Evolutionary conservation across 1,284 basidiomycete species (phyloP).

Genomic region (Fomitopsis schrenkii): DNA sequence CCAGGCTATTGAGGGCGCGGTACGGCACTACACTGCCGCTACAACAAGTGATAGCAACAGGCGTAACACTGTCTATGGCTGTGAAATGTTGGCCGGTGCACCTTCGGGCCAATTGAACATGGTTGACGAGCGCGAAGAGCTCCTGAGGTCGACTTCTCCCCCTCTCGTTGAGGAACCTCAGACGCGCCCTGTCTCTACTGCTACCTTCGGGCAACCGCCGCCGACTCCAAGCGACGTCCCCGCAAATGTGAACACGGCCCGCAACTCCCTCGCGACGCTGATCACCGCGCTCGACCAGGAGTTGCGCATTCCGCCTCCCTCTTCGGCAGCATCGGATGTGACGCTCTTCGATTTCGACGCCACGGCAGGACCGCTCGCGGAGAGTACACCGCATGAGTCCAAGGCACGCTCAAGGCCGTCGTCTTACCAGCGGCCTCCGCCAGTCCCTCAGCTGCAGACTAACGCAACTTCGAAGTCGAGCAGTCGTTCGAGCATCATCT

Average conservation of each 20-base stretch:
- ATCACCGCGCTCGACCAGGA: conserved; percentile 32
- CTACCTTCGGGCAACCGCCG: conserved; percentile 40
- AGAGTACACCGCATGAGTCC: conserved; percentile 59
- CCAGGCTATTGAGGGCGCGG: conserved; percentile 39
- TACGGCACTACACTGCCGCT: conserved; percentile 32
- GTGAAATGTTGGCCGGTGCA: conserved; percentile 23
- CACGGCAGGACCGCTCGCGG: conserved; percentile 42
- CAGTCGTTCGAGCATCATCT: conserved; percentile 56
- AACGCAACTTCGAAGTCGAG: conserved; percentile 12
- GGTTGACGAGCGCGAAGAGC: conserved; percentile 38
- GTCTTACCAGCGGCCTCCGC: conserved; percentile 24
- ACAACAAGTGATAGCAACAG: conserved; percentile 38
- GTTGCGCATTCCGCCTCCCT: conserved; percentile 29
- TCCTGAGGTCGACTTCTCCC: conserved; percentile 17
- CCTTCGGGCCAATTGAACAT: conserved; percentile 28
- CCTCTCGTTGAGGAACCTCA: not conserved
- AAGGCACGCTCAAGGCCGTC: conserved; percentile 30
- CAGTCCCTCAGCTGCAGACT: conserved; percentile 23
- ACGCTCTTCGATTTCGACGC: conserved; percentile 50
- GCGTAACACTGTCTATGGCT: conserved; percentile 45
- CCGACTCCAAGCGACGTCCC: conserved; percentile 36
- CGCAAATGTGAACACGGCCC: conserved; percentile 41
- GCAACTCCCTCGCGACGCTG: conserved; percentile 46
- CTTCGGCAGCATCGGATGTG: conserved; percentile 54
- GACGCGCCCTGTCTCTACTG: conserved; percentile 33